Conservation (phyloP, 2,329 filamentous ascomycete genomes). For the Alternaria sp. region DNA sequence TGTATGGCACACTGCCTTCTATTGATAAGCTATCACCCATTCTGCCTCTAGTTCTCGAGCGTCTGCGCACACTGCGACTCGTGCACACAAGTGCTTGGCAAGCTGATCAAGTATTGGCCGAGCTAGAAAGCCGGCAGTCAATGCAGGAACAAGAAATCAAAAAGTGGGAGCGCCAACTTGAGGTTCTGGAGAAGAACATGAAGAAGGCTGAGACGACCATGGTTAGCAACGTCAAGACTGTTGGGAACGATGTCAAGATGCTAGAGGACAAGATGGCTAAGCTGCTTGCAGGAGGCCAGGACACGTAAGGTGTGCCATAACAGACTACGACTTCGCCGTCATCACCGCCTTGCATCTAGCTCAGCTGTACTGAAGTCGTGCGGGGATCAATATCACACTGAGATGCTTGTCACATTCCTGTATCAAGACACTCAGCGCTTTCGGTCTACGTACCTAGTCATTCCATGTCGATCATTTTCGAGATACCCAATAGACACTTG, state of each 20-base stretch:
- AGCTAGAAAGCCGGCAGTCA: slow-evolving; percentile 78
- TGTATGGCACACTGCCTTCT: slow-evolving; percentile 87
- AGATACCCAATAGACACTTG: slow-evolving; percentile 22
- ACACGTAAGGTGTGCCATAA: slow-evolving; percentile 9
- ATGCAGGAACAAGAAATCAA: slow-evolving; percentile 85
- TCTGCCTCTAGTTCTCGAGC: slow-evolving; percentile 83
- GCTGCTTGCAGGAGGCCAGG: slow-evolving; percentile 25
- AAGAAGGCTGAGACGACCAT: slow-evolving; percentile 73
- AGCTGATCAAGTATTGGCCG: slow-evolving; percentile 78
- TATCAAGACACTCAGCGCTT: slow-evolving; percentile 9
- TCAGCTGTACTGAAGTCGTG: slow-evolving; percentile 5
- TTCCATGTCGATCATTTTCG: slow-evolving; percentile 15
- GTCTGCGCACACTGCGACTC: slow-evolving; percentile 80
- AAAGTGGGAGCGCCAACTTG: slow-evolving; percentile 83
- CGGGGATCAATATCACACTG: neutral
- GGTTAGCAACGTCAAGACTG: slow-evolving; percentile 80
- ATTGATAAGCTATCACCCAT: slow-evolving; percentile 87
- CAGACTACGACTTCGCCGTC: neutral
- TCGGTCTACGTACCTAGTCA: slow-evolving; percentile 8
- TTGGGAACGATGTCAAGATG: slow-evolving; percentile 88
- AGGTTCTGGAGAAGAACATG: slow-evolving; percentile 79
- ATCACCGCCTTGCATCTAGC: neutral
- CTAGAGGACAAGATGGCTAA: slow-evolving; percentile 77
- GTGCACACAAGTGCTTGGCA: slow-evolving; percentile 88
- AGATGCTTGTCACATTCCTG: neutral